Base-by-base conservation (phyloP, 2,329 filamentous ascomycete genomes). In the Beauveria caledonica region DNA sequence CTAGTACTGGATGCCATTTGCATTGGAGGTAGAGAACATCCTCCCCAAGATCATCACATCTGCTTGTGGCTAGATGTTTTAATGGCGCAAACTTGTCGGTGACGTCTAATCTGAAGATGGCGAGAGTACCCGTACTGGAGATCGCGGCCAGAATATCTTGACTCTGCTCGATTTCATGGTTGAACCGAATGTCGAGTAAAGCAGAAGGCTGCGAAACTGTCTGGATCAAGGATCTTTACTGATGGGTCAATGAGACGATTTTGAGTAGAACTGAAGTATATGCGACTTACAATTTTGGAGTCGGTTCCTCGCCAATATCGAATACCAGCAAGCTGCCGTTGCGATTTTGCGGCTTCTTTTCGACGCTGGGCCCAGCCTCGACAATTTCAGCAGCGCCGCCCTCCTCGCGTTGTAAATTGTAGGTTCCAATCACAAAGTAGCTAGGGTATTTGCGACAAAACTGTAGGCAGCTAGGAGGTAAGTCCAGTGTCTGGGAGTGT, bases 171-270 rank as follows among this genome's bases (percentile, higher is more conserved):
- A 74, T 69, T 1, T 48, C 59, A 15, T 82, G 84, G 62, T 87
- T 84, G 71, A 97, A 97, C 66, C 92, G 90, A 33, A 97, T 77
- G 70, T 97, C 92, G 58, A 97, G 81, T 29, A 97, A 81, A 6
- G 90, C 92, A 57, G 86, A 90, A 4, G 85, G 81, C 23, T 89
- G 85, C 5, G 76, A 68, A 5, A 86, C 64, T 1, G 81, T 86
- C 68, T 90, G 83, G 5, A 87, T 68, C 60, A 80, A 76, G 2
- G 71, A 72, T 65, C 85, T 88, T 62, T 66, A 60, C 13, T 10
- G 6, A 44, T 27, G 54, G 59, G 27, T 65, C 25, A 39, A 19
- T 33, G 7, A 48, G 40, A 13, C 10, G 19, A 3, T 15, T 11
- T 17, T 15, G 29, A 23, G n/a, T 11, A 48, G 25, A 13, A 40